Evolutionary conservation across 331 rosid species (phyloP).

Genomic region (Cydonia oblonga): DNA sequence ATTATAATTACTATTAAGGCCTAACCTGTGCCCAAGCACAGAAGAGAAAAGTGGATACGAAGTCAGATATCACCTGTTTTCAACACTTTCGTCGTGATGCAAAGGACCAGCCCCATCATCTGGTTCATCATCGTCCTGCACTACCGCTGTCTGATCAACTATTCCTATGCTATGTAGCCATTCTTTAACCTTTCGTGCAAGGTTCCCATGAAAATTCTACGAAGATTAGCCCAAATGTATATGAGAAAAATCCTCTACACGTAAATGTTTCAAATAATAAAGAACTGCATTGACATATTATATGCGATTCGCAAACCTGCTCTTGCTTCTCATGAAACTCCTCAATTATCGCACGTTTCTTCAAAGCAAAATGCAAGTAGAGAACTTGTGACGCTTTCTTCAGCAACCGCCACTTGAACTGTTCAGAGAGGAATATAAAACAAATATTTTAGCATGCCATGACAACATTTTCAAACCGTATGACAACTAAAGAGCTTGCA

Average conservation of each 20-base stretch:
- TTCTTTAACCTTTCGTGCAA: conserved; percentile 57
- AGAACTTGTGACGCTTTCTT: conserved; percentile 95
- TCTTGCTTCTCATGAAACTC: conserved; percentile 76
- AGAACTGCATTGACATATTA: neutral
- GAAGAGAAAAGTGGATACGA: neutral
- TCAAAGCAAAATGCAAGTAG: conserved; percentile 71
- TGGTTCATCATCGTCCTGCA: conserved; percentile 74
- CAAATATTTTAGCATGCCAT: neutral
- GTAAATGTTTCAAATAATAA: neutral
- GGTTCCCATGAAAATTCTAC: neutral
- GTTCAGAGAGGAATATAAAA: neutral
- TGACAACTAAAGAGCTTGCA: too few relatives aligned
- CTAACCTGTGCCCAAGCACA: neutral
- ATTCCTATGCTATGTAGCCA: conserved; percentile 89
- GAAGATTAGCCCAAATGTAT: neutral
- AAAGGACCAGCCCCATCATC: conserved; percentile 68
- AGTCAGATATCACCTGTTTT: conserved; percentile 40
- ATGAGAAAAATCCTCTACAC: neutral
- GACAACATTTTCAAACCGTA: too few relatives aligned
- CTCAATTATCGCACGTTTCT: conserved; percentile 71
- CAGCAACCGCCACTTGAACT: conserved; percentile 73
- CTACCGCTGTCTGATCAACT: conserved; percentile 53
- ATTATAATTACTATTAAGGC: neutral
- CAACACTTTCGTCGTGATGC: conserved; percentile 46
- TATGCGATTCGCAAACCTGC: conserved; percentile 52